These are phyloP conservation scores for Leishmania mexicana DNA, from an alignment of 208 protist species.

Conservation along the genomic window DNA sequence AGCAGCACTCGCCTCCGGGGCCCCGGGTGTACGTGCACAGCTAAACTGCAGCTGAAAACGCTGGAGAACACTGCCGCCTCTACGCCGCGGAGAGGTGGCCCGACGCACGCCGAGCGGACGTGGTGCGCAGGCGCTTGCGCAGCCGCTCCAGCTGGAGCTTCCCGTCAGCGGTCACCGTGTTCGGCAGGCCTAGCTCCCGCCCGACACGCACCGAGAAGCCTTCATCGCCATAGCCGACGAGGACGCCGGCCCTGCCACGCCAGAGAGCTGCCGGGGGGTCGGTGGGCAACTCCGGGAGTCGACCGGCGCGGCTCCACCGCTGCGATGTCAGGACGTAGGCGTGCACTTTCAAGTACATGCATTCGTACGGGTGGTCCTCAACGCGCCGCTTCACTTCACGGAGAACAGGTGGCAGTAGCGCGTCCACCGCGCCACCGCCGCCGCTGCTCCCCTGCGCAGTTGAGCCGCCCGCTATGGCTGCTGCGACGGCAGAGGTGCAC, in stretches of 20 bases:
- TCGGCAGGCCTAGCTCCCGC: conserved; percentile 62
- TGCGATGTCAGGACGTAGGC: conserved; percentile 62
- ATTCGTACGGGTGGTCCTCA: conserved; percentile 57
- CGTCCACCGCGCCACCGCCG: conserved; percentile 14
- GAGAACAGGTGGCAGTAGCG: conserved; percentile 25
- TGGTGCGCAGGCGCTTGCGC: conserved; percentile 64
- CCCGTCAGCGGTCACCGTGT: conserved; percentile 68
- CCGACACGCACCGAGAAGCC: conserved; percentile 76
- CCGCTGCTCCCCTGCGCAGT: neutral
- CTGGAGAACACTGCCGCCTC: neutral
- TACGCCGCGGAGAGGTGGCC: conserved; percentile 9
- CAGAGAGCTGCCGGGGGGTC: conserved; percentile 50
- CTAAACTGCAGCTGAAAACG: neutral
- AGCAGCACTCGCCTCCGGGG: neutral
- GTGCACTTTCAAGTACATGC: conserved; percentile 29
- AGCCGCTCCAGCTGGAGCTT: conserved; percentile 56
- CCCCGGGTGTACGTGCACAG: neutral
- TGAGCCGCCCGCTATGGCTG: neutral
- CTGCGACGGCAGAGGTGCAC: neutral
- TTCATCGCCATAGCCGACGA: conserved; percentile 73
- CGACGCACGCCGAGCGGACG: conserved; percentile 18
- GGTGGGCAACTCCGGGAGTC: conserved; percentile 72
- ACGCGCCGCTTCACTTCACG: conserved; percentile 48
- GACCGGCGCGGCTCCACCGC: conserved; percentile 73
- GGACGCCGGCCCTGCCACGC: conserved; percentile 21